These are phyloP conservation scores for Platanus orientalis DNA, from an alignment of 164 flowering plant genomes.

Conservation along the genomic window DNA sequence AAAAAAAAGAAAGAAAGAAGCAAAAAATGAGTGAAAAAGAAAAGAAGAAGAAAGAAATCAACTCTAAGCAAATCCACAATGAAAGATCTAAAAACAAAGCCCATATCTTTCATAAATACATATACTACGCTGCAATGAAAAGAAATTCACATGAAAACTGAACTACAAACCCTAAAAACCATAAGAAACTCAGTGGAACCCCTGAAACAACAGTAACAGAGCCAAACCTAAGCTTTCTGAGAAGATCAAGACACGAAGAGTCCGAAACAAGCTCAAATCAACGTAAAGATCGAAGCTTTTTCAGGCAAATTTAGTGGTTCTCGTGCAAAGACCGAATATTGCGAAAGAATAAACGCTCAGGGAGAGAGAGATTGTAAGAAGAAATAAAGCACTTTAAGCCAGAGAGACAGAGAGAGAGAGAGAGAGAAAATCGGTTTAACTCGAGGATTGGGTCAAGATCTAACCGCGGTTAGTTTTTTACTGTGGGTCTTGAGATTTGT, in stretches of 20 bases:
- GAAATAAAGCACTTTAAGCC: background rate
- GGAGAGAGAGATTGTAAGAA: background rate
- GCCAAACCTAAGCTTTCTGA: conserved; percentile 10
- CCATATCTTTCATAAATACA: background rate
- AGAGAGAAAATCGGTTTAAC: background rate
- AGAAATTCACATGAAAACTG: background rate
- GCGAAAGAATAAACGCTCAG: background rate
- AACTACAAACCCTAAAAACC: conserved; percentile 6
- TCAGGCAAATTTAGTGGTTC: background rate
- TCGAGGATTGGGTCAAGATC: conserved; percentile 7
- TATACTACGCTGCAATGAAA: background rate
- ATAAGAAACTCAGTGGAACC: background rate
- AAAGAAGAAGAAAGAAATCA: no score
- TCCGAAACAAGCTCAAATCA: conserved; percentile 1
- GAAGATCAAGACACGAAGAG: background rate
- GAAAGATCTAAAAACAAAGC: background rate
- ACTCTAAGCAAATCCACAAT: no score
- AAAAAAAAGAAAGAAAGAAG: no score
- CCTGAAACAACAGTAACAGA: background rate
- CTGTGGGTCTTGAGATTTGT: conserved; percentile 13
- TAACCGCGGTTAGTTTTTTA: conserved; percentile 10
- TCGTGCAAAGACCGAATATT: background rate
- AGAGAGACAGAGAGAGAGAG: background rate
- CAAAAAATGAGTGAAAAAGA: no score
- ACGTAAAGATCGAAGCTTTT: background rate